Percentiles rank a stretch among this genome's conserved stretches.
These are phyloP conservation scores for Fusarium sp. DNA, from an alignment of 2,329 filamentous ascomycete species.

Conservation along the genomic window DNA sequence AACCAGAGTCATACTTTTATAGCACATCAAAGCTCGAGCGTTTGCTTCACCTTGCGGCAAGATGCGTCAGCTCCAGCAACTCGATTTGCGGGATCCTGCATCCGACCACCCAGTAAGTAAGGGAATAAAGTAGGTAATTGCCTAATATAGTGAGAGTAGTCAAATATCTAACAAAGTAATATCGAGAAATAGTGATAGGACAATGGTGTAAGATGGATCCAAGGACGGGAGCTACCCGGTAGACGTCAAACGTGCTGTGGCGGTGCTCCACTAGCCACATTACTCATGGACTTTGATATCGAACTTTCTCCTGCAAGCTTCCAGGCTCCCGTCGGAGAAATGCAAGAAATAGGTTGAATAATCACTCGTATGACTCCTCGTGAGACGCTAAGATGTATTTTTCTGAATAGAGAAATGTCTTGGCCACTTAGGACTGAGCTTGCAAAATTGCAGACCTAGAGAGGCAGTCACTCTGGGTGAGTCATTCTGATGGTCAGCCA, in stretches of 20 bases:
- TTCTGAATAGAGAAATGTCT: background rate
- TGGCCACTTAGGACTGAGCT: constrained; percentile 10
- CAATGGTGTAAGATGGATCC: background rate
- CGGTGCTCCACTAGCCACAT: background rate
- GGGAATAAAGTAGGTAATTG: background rate
- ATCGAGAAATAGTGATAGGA: background rate
- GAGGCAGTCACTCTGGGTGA: constrained; percentile 22
- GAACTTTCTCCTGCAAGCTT: background rate
- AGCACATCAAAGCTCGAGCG: background rate
- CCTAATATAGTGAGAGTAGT: background rate
- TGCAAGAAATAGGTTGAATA: background rate
- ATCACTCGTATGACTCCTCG: constrained; percentile 25
- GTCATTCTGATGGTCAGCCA: constrained; percentile 35
- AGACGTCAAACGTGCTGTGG: background rate
- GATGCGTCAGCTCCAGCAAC: background rate
- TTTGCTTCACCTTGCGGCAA: background rate
- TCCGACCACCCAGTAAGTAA: background rate
- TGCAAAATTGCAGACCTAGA: constrained; percentile 20
- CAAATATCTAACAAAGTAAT: background rate
- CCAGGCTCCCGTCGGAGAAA: background rate
- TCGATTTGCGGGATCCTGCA: background rate
- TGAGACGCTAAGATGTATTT: constrained; percentile 7
- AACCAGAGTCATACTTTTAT: background rate
- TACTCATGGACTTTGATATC: background rate
- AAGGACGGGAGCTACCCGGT: background rate